These are phyloP conservation scores for Leccinum fibrillosum DNA, from an alignment of 768 basidiomycete genomes.

Conservation along the genomic window DNA sequence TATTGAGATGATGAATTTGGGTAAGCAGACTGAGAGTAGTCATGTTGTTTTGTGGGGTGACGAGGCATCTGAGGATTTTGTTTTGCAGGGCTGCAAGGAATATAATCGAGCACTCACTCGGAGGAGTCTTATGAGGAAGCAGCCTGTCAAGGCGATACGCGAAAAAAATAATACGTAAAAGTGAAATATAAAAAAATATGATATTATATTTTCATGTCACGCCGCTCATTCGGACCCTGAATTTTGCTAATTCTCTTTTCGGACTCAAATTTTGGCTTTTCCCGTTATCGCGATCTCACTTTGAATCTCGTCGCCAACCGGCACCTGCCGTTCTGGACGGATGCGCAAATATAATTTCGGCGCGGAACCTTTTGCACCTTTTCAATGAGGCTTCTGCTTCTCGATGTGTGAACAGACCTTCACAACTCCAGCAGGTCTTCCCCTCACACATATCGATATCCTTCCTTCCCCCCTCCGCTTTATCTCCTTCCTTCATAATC, in stretches of 20 bases:
- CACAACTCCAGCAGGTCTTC: conserved; percentile 2
- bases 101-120: conserved; percentile 20
- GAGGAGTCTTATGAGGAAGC: conserved; percentile 33
- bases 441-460: conserved; percentile 15
- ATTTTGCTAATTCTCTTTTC: conserved; percentile 26
- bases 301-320: conserved; percentile 27
- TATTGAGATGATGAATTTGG: conserved; percentile 15
- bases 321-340: conserved; percentile 27
- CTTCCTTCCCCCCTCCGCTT: neutral
- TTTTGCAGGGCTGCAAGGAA: conserved; percentile 29
- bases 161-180: conserved; percentile 37
- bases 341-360: conserved; percentile 31
- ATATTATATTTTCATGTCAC: conserved; percentile 21
- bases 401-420: conserved; percentile 16
- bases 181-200: conserved; percentile 22
- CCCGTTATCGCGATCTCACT: conserved; percentile 31
- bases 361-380: conserved; percentile 25
- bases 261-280: conserved; percentile 34
- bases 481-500: neutral
- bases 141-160: conserved; percentile 35
- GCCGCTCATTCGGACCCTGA: conserved; percentile 32
- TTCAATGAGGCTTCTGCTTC: conserved; percentile 10
- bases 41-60: conserved; percentile 29
- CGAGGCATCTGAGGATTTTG: conserved; percentile 26
- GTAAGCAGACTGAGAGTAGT: conserved; percentile 22